These are phyloP conservation scores for Vanderwaltozyma verrucispora DNA, from an alignment of 805 yeast genomes.

Conservation along the genomic window DNA sequence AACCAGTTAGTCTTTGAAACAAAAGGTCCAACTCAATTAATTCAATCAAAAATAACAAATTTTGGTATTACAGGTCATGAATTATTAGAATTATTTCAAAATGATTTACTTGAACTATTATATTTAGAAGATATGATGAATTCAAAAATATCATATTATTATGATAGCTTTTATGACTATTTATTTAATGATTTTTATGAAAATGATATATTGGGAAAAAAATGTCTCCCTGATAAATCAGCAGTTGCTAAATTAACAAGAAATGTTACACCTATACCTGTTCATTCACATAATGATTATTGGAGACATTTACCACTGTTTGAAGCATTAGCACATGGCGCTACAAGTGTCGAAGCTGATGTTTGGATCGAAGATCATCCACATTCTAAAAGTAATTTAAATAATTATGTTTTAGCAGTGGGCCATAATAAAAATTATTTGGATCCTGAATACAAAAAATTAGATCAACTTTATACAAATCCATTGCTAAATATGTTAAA, in stretches of 20 bases:
- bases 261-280: constrained; percentile 17
- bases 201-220: neutral
- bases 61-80: constrained; percentile 12
- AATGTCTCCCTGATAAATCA: constrained; percentile 4
- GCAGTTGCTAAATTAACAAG: constrained; percentile 16
- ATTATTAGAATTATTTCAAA: constrained; percentile 1
- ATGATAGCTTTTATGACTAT: neutral
- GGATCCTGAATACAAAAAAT: constrained; percentile 33
- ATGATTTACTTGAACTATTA: neutral
- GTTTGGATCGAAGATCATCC: constrained; percentile 38
- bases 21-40: neutral
- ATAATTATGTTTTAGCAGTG: constrained; percentile 39
- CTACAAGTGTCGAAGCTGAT: constrained; percentile 56
- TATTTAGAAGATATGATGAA: neutral
- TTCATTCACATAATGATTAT: constrained; percentile 66
- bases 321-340: constrained; percentile 45
- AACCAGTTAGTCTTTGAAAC: neutral
- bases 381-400: constrained; percentile 23
- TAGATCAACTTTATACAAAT: constrained; percentile 41
- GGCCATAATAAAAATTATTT: constrained; percentile 50
- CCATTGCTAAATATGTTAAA: constrained; percentile 41
- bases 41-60: neutral
- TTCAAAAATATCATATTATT: neutral
- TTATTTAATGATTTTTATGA: neutral
- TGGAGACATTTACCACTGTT: constrained; percentile 49